Evolutionary conservation across 2,329 filamentous ascomycete species (phyloP).

Genomic region (Pseudophaeomoniella oleicola): DNA sequence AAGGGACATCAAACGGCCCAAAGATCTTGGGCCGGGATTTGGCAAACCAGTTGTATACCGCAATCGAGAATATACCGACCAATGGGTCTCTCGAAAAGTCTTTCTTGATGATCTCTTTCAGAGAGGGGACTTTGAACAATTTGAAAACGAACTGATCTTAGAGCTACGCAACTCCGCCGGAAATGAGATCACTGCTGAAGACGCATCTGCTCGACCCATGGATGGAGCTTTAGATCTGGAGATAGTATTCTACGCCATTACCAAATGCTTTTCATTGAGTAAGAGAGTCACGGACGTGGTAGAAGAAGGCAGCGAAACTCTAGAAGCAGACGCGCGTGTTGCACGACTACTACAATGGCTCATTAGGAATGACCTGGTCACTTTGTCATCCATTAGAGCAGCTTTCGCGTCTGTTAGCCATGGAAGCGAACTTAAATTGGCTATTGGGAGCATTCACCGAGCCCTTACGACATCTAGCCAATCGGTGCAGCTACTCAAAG

Average conservation of each 20-base stretch:
- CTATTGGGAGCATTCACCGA: too few species aligned
- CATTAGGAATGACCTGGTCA: not conserved
- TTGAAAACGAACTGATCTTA: slow-evolving; percentile 19
- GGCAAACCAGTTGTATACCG: not conserved
- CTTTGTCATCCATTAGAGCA: not conserved
- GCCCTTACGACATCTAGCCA: too few species aligned
- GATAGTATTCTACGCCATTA: too few species aligned
- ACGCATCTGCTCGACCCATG: too few species aligned
- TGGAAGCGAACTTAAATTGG: too few species aligned
- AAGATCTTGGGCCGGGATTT: not conserved
- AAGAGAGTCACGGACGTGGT: too few species aligned
- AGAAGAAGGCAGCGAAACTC: too few species aligned
- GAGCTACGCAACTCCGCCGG: slow-evolving; percentile 16
- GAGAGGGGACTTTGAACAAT: slow-evolving; percentile 15
- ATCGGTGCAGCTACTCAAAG: too few species aligned
- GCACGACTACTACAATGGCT: slow-evolving; percentile 20
- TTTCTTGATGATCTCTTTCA: slow-evolving; percentile 15
- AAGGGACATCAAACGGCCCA: slow-evolving; percentile 3
- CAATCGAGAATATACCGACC: slow-evolving; percentile 16
- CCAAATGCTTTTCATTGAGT: too few species aligned
- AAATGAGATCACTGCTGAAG: too few species aligned
- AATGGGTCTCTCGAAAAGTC: slow-evolving; percentile 19
- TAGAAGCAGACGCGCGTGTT: not conserved
- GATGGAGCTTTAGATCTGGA: too few species aligned
- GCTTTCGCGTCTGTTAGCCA: too few species aligned